Conservation (phyloP, 2,329 filamentous ascomycete species). For the Beauveria sp. region DNA sequence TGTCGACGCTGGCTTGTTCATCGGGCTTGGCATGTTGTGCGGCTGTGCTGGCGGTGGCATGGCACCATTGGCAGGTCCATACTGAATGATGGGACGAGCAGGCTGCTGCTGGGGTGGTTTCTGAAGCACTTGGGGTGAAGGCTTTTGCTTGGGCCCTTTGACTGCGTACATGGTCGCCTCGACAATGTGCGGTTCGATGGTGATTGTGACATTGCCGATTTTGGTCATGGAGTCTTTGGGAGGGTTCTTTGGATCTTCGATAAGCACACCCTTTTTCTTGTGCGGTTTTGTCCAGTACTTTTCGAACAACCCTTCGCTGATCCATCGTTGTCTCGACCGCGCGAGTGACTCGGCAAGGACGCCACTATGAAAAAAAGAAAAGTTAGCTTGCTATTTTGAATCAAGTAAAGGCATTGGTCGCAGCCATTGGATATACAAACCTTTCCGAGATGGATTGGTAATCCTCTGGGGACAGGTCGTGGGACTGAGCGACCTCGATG, state of each 20-base stretch:
- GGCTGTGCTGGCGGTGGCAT: slow-evolving; percentile 48
- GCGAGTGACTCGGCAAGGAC: slow-evolving; percentile 66
- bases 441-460: slow-evolving; percentile 70
- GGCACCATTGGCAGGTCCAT: slow-evolving; percentile 54
- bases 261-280: slow-evolving; percentile 58
- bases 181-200: slow-evolving; percentile 72
- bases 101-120: slow-evolving; percentile 11
- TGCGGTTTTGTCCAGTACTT: slow-evolving; percentile 69
- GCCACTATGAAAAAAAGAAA: slow-evolving; percentile 42
- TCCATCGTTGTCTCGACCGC: slow-evolving; percentile 67
- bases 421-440: slow-evolving; percentile 31
- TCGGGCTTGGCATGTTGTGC: neutral
- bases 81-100: slow-evolving; percentile 53
- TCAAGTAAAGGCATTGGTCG: neutral
- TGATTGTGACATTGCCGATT: slow-evolving; percentile 65
- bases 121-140: slow-evolving; percentile 26
- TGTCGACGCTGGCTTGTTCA: slow-evolving; percentile 3
- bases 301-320: slow-evolving; percentile 64
- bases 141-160: slow-evolving; percentile 49
- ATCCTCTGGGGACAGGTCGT: slow-evolving; percentile 54
- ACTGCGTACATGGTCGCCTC: slow-evolving; percentile 68
- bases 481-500: slow-evolving; percentile 57
- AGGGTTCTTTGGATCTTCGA: slow-evolving; percentile 59
- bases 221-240: slow-evolving; percentile 65
- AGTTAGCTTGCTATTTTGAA: slow-evolving; percentile 12